Percentiles rank a stretch among this genome's conserved stretches.
phyloP scores from a whole-genome alignment of 192 early-diverging fungal species.

The Chytriomyces confervae region DNA sequence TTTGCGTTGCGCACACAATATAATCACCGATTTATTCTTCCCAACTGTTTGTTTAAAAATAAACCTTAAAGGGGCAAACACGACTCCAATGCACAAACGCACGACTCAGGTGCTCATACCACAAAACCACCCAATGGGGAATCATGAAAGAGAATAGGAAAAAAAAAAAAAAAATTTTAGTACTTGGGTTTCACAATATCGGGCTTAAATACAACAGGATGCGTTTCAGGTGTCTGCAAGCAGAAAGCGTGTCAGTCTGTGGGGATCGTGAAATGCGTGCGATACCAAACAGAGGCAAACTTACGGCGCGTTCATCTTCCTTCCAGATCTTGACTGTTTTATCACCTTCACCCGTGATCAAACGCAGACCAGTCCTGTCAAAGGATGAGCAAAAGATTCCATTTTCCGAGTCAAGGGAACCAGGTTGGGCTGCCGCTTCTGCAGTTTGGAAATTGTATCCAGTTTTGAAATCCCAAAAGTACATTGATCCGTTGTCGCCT shows the following conservation, averaged over 20 bases:
- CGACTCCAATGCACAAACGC: too few species aligned
- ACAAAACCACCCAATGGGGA: too few species aligned
- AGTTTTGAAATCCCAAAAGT: conserved; percentile 97
- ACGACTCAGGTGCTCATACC: too few species aligned
- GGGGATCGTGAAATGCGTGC: neutral
- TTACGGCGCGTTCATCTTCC: conserved; percentile 79
- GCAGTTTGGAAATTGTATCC: conserved; percentile 93
- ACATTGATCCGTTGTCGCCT: conserved; percentile 95
- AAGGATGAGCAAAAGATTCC: conserved; percentile 96
- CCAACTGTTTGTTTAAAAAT: too few species aligned
- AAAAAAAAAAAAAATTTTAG: neutral
- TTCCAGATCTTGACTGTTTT: conserved; percentile 99
- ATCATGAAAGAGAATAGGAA: too few species aligned
- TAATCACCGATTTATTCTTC: too few species aligned
- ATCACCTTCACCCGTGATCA: conserved; percentile 98
- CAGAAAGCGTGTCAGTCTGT: neutral
- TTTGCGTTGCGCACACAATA: too few species aligned
- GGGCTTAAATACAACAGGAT: conserved; percentile 55
- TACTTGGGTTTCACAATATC: conserved; percentile 31
- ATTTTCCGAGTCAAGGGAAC: conserved; percentile 93
- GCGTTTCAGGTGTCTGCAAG: conserved; percentile 52
- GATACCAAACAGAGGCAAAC: conserved; percentile 15
- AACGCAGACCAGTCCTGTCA: conserved; percentile 90
- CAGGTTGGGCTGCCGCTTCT: conserved; percentile 89
- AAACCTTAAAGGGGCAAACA: too few species aligned